Evolutionary conservation across 1,139 yeast genomes (phyloP), one percentile per base, ranked within the genome.

Genomic region (Yamadazyma sp.): DNA sequence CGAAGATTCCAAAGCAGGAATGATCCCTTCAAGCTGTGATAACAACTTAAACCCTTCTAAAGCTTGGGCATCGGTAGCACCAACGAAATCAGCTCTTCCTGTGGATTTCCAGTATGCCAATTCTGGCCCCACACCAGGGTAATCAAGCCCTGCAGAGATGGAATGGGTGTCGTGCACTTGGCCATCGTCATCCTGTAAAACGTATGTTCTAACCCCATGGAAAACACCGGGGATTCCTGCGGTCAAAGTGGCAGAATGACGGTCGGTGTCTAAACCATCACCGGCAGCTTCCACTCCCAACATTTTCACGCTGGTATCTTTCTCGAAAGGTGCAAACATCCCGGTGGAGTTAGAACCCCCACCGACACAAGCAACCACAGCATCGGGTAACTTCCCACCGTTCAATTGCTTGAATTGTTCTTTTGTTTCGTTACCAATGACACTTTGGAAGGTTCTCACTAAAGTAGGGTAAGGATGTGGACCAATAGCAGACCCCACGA

Each of bases 91-190:
- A 6, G 95, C 98, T 58, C 99, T 82, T 17, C 97, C 97, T 46
- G 84, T 81, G 42, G 83, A 82, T 65, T 92, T 92, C 98, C 98
- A 92, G 62, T 77, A 80, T 2, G 98, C 94, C 54, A 92, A 77
- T 69, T 92, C 98, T 20, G 99, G 99, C 33, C 99, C 99, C 38
- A 92, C 99, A 64, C 96, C 99, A 26, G 99, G 99, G 62, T 92
- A 92, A 65, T 92, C 99, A 55, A 92, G 77, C 51, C 99, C 99
- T 30, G 99, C 99, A 49, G 97, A 88, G 33, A 92, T 94, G 20
- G 98, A 91, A 62, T 92, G 98, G 9, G 99, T 92, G 59, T 94
- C 98, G 51, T 86, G 95, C 42, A 92, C 89, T 69, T 92, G 99
- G 38, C 99, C 99, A 61, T 92, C 98, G 14, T 60, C 56, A 56